phyloP scores from a whole-genome alignment of 495 filamentous ascomycete genomes.

The Penicillium antarcticum region DNA sequence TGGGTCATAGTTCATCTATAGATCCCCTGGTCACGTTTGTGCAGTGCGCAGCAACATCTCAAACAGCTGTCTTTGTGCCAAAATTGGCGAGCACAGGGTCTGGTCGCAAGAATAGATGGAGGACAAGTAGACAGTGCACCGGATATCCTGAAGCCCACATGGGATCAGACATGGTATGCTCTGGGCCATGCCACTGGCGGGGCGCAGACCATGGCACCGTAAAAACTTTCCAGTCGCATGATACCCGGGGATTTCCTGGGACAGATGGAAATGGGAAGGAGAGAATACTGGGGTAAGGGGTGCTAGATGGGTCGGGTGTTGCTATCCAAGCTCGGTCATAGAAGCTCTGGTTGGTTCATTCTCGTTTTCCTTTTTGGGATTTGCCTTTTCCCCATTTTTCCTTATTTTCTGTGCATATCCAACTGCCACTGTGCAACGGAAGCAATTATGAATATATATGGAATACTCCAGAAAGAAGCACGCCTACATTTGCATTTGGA shows the following conservation, averaged over 20 bases:
- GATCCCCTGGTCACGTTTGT: neutral
- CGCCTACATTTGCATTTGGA: neutral
- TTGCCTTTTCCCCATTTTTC: neutral
- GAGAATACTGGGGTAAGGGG: neutral
- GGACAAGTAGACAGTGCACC: neutral
- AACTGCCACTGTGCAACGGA: neutral
- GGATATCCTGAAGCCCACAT: conserved; percentile 1
- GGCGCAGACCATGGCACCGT: conserved; percentile 5
- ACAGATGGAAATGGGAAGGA: conserved; percentile 9
- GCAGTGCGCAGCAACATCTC: neutral
- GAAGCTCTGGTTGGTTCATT: neutral
- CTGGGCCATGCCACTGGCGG: neutral
- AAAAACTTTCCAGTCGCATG: neutral
- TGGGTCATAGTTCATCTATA: no score
- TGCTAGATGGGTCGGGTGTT: neutral
- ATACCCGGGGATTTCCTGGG: conserved; percentile 17
- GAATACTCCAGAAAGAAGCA: neutral
- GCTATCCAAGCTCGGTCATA: neutral
- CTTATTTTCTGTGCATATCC: neutral
- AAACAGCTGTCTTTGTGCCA: conserved; percentile 18
- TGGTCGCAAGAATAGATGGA: neutral
- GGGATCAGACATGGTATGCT: neutral
- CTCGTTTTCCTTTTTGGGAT: neutral
- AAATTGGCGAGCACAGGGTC: conserved; percentile 5
- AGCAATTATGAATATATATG: neutral